Evolutionary conservation across 2,329 filamentous ascomycete genomes (phyloP), one percentile per base, ranked within the genome.

Genomic region (Xylariaceae sp.): DNA sequence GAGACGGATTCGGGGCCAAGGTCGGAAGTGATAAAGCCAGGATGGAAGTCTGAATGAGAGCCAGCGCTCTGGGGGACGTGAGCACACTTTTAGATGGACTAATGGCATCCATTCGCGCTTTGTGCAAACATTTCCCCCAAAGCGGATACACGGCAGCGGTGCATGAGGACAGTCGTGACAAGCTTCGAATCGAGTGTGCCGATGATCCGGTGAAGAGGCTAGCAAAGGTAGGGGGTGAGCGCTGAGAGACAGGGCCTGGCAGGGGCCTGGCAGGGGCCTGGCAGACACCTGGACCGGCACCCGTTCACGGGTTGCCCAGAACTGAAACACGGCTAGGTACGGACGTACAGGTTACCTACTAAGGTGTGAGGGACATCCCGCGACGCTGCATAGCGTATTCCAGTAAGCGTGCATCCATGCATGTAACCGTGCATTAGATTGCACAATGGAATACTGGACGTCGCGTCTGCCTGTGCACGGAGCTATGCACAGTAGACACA

Each of bases 81-180:
- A 50, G 48, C 48, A 53, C 49, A 39, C 58, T 50, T 48, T 50
- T 48, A 49, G 59, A 57, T 50, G 51, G 52, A 51, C 31, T 56
- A 41, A 31, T 42, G 47, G 51, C 48, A 56, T 49, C 56, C 58
- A 60, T 60, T 56, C 58, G 56, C 49, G 56, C 55, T 58, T 58
- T 58, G 56, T 53, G 53, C 56, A 60, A 49, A 58, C 58, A 52
- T 52, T 58, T 58, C 48, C 58, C 53, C 53, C 53, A 49, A 56
- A 47, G 56, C 58, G 56, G 58, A 56, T 58, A 57, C 53, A 60
- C 56, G 58, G 58, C 58, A 60, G 51, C 43, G 58, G 59, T 56
- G 53, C 53, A 58, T 51, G 49, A 49, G 45, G 39, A 51, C 51
- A 51, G 56, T 54, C 56, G 56, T 53, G 53, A 60, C 56, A 55